These are phyloP conservation scores for Ustilago crameri DNA, from an alignment of 1,284 basidiomycete genomes.

Conservation along the genomic window DNA sequence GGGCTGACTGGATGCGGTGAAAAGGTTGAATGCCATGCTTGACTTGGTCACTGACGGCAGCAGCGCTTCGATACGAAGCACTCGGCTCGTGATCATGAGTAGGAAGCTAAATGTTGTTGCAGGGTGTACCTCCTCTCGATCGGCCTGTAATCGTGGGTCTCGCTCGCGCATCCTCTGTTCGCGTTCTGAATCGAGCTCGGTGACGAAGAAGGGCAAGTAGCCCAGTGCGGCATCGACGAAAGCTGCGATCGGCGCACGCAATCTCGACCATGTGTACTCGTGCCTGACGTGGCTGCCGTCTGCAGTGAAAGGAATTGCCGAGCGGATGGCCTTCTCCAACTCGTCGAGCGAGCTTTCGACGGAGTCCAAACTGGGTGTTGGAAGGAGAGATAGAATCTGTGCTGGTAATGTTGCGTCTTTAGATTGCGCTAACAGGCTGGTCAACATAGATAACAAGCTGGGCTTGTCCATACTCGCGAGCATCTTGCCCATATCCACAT, in stretches of 20 bases:
- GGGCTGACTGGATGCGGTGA: conserved; percentile 26
- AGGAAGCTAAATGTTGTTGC: conserved; percentile 60
- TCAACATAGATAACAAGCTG: conserved; percentile 56
- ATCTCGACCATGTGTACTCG: conserved; percentile 60
- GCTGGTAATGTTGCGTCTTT: conserved; percentile 48
- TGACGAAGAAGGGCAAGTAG: conserved; percentile 57
- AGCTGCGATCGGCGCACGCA: conserved; percentile 53
- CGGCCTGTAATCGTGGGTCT: conserved; percentile 33
- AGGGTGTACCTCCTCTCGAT: conserved; percentile 51
- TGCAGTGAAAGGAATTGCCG: conserved; percentile 45
- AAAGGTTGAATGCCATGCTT: conserved; percentile 44
- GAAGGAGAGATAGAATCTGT: conserved; percentile 58
- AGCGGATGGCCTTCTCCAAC: conserved; percentile 46
- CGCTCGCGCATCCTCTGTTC: conserved; percentile 33
- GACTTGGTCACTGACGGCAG: conserved; percentile 51
- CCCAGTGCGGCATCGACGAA: conserved; percentile 51
- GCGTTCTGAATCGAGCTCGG: conserved; percentile 43
- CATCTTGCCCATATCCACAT: conserved; percentile 57
- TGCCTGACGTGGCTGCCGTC: conserved; percentile 41
- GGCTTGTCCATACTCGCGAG: conserved; percentile 62
- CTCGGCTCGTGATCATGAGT: conserved; percentile 50
- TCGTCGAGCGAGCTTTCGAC: conserved; percentile 55
- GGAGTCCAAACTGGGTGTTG: conserved; percentile 56
- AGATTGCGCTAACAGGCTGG: conserved; percentile 47
- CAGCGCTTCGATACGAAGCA: conserved; percentile 51